phyloP scores from a whole-genome alignment of 169 alveolate species.

The Toxoplasma gondii region DNA sequence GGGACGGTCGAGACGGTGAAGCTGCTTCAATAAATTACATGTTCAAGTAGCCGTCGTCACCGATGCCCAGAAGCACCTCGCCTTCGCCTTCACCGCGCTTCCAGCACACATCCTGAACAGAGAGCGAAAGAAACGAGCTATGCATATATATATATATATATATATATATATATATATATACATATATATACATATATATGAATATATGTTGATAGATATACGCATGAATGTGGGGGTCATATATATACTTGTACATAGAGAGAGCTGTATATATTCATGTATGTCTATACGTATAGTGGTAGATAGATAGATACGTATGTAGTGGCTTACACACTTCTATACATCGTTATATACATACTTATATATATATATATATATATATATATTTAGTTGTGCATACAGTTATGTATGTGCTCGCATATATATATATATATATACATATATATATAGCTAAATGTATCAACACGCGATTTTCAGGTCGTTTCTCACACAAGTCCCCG shows the following conservation, averaged over 20 bases:
- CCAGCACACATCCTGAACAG: conserved; percentile 63
- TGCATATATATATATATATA: neutral
- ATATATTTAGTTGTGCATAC: too few species aligned
- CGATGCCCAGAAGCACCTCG: conserved; percentile 58
- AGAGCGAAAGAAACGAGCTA: neutral
- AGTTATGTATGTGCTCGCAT: neutral
- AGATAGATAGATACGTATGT: too few species aligned
- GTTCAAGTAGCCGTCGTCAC: conserved; percentile 66
- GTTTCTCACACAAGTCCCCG: too few species aligned
- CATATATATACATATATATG: neutral
- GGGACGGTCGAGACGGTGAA: neutral
- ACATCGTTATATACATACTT: too few species aligned
- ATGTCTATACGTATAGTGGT: neutral
- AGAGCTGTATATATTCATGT: too few species aligned
- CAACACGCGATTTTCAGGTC: too few species aligned
- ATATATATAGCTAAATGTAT: too few species aligned
- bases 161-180: neutral
- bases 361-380: too few species aligned
- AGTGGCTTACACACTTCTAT: too few species aligned
- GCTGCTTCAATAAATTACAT: neutral
- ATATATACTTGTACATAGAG: too few species aligned
- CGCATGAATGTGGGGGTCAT: too few species aligned
- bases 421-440: neutral
- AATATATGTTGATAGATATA: neutral
- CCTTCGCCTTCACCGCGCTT: conserved; percentile 60